A percentile compares a stretch with the other conserved stretches of the same genome.
phyloP scores from a whole-genome alignment of 805 yeast genomes.

The Zygoascus tannicola region DNA sequence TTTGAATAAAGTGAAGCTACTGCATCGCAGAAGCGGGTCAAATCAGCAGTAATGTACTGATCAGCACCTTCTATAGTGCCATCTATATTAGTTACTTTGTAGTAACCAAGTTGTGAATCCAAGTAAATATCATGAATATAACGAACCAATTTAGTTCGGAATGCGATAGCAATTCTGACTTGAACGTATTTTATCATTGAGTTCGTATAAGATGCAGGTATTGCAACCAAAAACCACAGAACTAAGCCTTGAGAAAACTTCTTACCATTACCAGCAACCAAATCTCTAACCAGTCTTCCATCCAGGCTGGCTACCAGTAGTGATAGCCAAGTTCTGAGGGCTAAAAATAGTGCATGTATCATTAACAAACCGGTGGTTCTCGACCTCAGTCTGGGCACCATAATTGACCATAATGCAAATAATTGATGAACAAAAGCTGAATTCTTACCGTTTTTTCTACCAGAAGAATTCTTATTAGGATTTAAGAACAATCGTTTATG shows the following conservation, averaged over 20 bases:
- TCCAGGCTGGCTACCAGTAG: conserved; percentile 79
- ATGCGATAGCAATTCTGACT: conserved; percentile 65
- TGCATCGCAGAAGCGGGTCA: conserved; percentile 69
- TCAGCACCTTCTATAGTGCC: conserved; percentile 60
- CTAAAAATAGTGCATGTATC: conserved; percentile 63
- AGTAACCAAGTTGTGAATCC: conserved; percentile 72
- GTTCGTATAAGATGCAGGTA: conserved; percentile 89
- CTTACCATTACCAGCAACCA: conserved; percentile 70
- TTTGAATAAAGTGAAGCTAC: conserved; percentile 76
- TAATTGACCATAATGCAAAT: conserved; percentile 64
- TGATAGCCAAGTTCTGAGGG: conserved; percentile 80
- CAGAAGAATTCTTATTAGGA: conserved; percentile 3
- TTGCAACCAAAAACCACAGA: conserved; percentile 82
- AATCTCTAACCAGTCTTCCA: conserved; percentile 84
- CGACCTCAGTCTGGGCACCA: conserved; percentile 66
- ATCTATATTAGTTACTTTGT: conserved; percentile 57
- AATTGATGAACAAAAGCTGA: conserved; percentile 60
- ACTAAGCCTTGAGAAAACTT: conserved; percentile 68
- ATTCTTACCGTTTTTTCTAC: conserved; percentile 13
- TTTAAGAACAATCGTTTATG: conserved; percentile 23
- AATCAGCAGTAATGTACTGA: conserved; percentile 79
- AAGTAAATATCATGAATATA: conserved; percentile 86
- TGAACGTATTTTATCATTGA: conserved; percentile 79
- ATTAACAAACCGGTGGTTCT: conserved; percentile 56
- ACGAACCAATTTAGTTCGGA: conserved; percentile 73